These are phyloP conservation scores for Cucumis sativus DNA, from an alignment of 306 rosid species.

Conservation along the genomic window Cucumber_9930_V3 NC_026657.2:25311001-25311500, in stretches of 20 bases:
- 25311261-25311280: slow-evolving; percentile 66
- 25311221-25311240: slow-evolving; percentile 38
- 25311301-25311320: background rate
- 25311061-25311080: slow-evolving; percentile 34
- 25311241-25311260: slow-evolving; percentile 35
- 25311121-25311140: slow-evolving; percentile 75
- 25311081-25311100: slow-evolving; percentile 56
- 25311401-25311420: slow-evolving; percentile 77
- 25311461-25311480: slow-evolving; percentile 54
- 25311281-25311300: background rate
- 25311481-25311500: slow-evolving; percentile 51
- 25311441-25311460: slow-evolving; percentile 77
- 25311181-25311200: slow-evolving; percentile 38
- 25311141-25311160: slow-evolving; percentile 75
- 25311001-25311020: background rate
- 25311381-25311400: slow-evolving; percentile 55
- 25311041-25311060: slow-evolving; percentile 7
- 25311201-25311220: slow-evolving; percentile 27
- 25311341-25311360: background rate
- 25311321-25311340: background rate
- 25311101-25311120: slow-evolving; percentile 84
- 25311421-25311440: slow-evolving; percentile 53
- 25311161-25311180: slow-evolving; percentile 85
- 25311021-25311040: background rate
- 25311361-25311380: background rate